A percentile compares a stretch with the other conserved stretches of the same genome.
Evolutionary conservation across 306 rosid species (phyloP).

Genomic region (Quercus bicolor): DNA sequence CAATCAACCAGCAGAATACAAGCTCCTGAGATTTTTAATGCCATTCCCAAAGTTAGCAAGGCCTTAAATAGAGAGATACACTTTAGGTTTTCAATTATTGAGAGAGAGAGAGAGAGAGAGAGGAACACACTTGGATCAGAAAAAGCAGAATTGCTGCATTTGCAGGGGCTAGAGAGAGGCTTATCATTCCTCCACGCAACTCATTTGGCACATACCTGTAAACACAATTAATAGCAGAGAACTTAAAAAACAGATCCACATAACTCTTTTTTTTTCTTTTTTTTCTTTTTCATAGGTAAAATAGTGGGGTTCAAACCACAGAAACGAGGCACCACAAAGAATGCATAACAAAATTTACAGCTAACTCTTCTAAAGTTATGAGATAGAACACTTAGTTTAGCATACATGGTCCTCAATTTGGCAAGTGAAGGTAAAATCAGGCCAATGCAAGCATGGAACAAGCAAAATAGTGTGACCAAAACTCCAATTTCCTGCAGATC

Average conservation of each 20-base stretch:
- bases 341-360: neutral
- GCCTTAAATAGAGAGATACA: neutral
- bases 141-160: constrained; percentile 70
- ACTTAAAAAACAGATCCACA: neutral
- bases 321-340: too few relatives aligned
- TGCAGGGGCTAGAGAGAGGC: constrained; percentile 81
- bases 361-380: neutral
- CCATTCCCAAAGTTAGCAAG: neutral
- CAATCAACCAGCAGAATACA: neutral
- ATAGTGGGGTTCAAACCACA: too few relatives aligned
- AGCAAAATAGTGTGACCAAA: constrained; percentile 63
- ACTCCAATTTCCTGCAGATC: constrained; percentile 78
- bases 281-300: too few relatives aligned
- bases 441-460: constrained; percentile 75
- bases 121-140: constrained; percentile 65
- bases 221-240: constrained; percentile 5
- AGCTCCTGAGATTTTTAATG: constrained; percentile 2
- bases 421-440: constrained; percentile 84
- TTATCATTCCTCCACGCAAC: constrained; percentile 95
- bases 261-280: too few relatives aligned
- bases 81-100: neutral
- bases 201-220: constrained; percentile 90
- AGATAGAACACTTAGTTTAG: constrained; percentile 6
- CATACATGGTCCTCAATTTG: constrained; percentile 90
- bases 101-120: neutral